Evolutionary conservation across 23 red algal genomes (phyloP).

Genomic region (Gracilaria gracilis): DNA sequence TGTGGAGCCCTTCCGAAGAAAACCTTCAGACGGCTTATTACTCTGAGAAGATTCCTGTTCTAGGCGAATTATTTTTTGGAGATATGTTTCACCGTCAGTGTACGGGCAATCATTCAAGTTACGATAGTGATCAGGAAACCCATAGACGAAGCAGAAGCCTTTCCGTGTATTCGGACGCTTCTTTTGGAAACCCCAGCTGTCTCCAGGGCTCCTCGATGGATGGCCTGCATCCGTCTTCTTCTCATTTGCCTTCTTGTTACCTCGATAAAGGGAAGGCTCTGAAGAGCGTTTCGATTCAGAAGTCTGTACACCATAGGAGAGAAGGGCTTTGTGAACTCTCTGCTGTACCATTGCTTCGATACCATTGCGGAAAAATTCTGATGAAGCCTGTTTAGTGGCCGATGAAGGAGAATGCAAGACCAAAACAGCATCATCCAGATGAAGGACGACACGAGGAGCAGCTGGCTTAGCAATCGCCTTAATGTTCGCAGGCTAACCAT

Average conservation of each 20-base stretch:
- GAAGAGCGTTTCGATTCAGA: neutral
- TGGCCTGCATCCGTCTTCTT: neutral
- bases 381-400: neutral
- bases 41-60: neutral
- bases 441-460: neutral
- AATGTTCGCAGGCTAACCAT: constrained; percentile 7
- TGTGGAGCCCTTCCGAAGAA: neutral
- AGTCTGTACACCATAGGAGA: neutral
- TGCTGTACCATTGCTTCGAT: constrained; percentile 8
- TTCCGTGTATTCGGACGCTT: neutral
- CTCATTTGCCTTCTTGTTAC: neutral
- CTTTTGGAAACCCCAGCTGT: neutral
- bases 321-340: constrained; percentile 20
- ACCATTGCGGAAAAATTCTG: neutral
- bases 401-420: neutral
- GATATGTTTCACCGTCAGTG: neutral
- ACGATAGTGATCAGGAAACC: neutral
- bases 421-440: constrained; percentile 24
- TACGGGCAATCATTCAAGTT: neutral
- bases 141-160: neutral
- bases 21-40: neutral
- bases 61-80: neutral
- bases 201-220: neutral
- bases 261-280: no score
- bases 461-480: neutral